Conservation (phyloP, 306 rosid species). For the Corylus avellana region DNA sequence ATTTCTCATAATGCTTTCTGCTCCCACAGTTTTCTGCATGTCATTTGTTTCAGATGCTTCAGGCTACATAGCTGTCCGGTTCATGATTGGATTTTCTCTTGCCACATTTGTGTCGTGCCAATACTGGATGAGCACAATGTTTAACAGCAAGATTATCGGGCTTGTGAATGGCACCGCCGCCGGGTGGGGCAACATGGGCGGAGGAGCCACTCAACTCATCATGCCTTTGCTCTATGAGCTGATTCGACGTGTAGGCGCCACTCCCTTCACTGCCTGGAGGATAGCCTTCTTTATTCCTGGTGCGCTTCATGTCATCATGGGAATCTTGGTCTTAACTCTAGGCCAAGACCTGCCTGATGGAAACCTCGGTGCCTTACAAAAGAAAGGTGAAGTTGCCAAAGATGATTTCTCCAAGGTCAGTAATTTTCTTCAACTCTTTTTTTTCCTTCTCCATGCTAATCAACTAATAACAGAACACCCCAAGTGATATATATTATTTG, state of each 20-base stretch:
- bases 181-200: conserved; percentile 99
- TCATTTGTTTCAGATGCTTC: conserved; percentile 63
- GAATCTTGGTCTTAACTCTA: conserved; percentile 64
- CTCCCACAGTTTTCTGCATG: conserved; percentile 82
- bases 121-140: conserved; percentile 97
- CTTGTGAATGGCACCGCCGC: conserved; percentile 85
- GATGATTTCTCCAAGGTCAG: conserved; percentile 76
- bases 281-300: conserved; percentile 87
- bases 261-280: conserved; percentile 83
- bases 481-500: too few relatives aligned
- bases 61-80: conserved; percentile 65
- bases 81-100: conserved; percentile 84
- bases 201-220: conserved; percentile 88
- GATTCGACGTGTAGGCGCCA: conserved; percentile 48
- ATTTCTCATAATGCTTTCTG: conserved; percentile 61
- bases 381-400: conserved; percentile 67
- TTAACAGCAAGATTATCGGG: conserved; percentile 77
- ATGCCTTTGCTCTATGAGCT: conserved; percentile 78
- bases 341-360: conserved; percentile 95
- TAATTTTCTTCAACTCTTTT: not conserved
- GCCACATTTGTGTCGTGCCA: conserved; percentile 96
- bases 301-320: conserved; percentile 64
- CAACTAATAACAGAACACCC: too few relatives aligned
- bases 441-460: not conserved
- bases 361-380: conserved; percentile 69